A percentile compares a stretch with the other conserved stretches of the same genome.
Evolutionary conservation across 164 flowering plant species (phyloP).

Genomic region (Nymphaea thermarum): DNA sequence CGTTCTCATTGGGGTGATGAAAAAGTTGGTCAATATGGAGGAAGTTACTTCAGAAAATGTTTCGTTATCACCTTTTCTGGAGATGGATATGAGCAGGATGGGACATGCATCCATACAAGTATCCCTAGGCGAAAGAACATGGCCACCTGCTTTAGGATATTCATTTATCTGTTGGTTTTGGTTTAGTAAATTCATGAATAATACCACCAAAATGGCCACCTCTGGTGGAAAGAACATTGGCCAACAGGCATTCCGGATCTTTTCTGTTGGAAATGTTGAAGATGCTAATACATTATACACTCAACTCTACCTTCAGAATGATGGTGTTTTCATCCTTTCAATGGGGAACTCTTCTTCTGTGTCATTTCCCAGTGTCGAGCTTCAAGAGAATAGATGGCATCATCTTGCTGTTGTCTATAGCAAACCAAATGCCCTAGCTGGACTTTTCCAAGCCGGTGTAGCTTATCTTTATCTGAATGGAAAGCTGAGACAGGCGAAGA

Average conservation of each 20-base stretch:
- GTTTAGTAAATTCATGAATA: constrained; percentile 53
- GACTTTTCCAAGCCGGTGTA: constrained; percentile 94
- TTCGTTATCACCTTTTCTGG: constrained; percentile 89
- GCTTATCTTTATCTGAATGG: constrained; percentile 92
- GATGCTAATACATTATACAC: constrained; percentile 59
- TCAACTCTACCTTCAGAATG: constrained; percentile 84
- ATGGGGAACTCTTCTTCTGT: constrained; percentile 78
- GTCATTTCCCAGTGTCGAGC: constrained; percentile 74
- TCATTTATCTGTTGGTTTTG: constrained; percentile 99
- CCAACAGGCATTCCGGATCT: constrained; percentile 46
- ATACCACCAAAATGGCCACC: constrained; percentile 21
- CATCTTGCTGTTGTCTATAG: constrained; percentile 98
- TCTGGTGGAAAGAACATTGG: constrained; percentile 26
- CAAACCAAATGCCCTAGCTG: constrained; percentile 98
- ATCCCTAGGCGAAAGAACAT: constrained; percentile 93
- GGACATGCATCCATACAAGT: constrained; percentile 96
- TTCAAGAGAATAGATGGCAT: constrained; percentile 95
- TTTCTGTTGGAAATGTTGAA: constrained; percentile 82
- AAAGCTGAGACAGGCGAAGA: constrained; percentile 87
- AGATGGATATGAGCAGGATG: constrained; percentile 85
- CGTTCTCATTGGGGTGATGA: constrained; percentile 79
- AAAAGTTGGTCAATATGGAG: constrained; percentile 62
- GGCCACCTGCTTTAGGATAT: constrained; percentile 99
- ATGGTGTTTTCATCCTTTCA: constrained; percentile 83
- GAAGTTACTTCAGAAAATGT: constrained; percentile 62